phyloP scores from a whole-genome alignment of 2,329 filamentous ascomycete genomes.

The Trichoderma aggressivum region DNA sequence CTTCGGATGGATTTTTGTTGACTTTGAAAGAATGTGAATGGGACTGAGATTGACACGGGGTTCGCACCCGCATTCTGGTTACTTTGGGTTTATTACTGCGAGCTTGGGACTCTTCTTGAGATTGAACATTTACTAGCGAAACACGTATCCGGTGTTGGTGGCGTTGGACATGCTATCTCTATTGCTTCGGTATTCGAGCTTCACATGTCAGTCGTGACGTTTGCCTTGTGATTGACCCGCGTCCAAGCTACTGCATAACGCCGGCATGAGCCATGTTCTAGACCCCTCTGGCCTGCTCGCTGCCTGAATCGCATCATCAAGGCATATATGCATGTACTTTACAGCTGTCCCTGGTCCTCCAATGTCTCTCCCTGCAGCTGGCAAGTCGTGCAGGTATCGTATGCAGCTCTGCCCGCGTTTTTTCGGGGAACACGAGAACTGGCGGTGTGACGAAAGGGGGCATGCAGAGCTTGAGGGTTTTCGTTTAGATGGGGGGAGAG shows the following conservation, averaged over 20 bases:
- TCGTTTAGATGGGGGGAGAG: neutral
- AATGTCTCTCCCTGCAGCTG: neutral
- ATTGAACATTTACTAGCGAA: neutral
- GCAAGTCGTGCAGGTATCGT: neutral
- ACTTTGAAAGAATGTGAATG: neutral
- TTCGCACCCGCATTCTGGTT: neutral
- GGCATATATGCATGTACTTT: neutral
- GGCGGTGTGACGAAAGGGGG: slow-evolving; percentile 4
- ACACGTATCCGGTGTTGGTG: neutral
- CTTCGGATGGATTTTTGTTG: neutral
- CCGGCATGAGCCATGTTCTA: neutral
- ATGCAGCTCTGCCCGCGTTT: neutral
- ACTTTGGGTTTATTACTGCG: neutral
- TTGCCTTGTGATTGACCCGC: neutral
- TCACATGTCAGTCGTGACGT: neutral
- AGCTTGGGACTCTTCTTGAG: neutral
- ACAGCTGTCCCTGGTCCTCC: neutral
- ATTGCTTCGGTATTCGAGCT: neutral
- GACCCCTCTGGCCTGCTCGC: neutral
- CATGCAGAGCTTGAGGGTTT: neutral
- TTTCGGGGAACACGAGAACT: neutral
- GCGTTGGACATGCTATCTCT: neutral
- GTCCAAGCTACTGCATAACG: neutral
- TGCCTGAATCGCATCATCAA: neutral
- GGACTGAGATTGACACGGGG: neutral